Base-by-base conservation (phyloP, 305 asterid species). In the Fraxinus nigra region DNA sequence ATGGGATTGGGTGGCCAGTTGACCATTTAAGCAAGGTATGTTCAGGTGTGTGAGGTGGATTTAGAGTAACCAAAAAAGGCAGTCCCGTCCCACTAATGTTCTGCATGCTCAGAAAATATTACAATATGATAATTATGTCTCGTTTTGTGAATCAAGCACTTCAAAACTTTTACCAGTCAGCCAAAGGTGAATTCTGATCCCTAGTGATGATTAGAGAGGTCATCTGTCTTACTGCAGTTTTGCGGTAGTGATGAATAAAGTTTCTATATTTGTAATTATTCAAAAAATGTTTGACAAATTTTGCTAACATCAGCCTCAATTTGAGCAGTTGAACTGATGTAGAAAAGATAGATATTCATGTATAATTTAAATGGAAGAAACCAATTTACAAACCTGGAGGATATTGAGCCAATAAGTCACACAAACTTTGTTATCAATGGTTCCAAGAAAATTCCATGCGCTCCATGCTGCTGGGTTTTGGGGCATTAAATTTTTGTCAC, bases 401-500 rank as follows among this genome's bases (percentile, higher is more conserved):
- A 83, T 77, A 86, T 95, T 93, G 86, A 95, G 95, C 98, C 98
- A 95, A 86, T 93, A 93, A 43, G 98, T 92, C 38, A 93, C 85
- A 11, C 97, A 93, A 67, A 89, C 97, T 92, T 92, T 94, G 65
- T 83, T 80, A 30, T 93, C 85, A 75, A 88, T 46, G 22, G 97
- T 89, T 81, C 98, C 98, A 9, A 94, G 94, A 81, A 96, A 96
- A 83, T 96, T 96, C 98, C 99, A 93, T 0, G 99, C 89, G 80
- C 99, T 94, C 98, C 99, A 96, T 0, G 98, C 98, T 79, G 97
- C 94, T 79, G 87, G 87, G 80, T 93, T 96, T 87, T 80, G 84
- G 30, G 99, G 99, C 98, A 96, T 92, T 56, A 96, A 80, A 16
- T 61, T 85, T 89, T 86, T 85, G 95, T 93, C 99, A n/a, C 94